phyloP scores from a whole-genome alignment of 129 eudicot species.

The Pseudognaphalium luteoalbum region DNA sequence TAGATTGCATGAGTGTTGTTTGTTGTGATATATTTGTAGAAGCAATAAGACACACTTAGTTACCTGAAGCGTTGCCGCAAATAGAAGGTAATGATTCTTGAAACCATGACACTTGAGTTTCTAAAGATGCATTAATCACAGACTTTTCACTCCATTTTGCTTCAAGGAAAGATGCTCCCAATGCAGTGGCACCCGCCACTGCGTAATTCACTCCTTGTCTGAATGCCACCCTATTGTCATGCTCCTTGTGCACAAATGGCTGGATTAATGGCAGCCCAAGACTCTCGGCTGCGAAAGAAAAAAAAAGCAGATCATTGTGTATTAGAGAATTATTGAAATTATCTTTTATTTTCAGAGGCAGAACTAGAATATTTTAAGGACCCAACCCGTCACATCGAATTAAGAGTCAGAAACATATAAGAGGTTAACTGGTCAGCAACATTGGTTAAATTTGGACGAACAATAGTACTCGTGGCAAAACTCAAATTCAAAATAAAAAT shows the following conservation, averaged over 20 bases:
- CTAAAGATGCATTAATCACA: slow-evolving; percentile 38
- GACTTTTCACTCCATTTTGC: slow-evolving; percentile 25
- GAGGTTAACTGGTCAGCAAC: too few species aligned
- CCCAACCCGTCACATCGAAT: too few species aligned
- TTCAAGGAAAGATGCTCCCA: slow-evolving; percentile 29
- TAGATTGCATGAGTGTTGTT: too few species aligned
- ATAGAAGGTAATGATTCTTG: slow-evolving; percentile 26
- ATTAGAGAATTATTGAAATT: too few species aligned
- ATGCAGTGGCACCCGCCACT: slow-evolving; percentile 40
- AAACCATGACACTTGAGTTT: slow-evolving; percentile 43
- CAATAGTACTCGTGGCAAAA: too few species aligned
- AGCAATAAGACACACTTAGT: neutral
- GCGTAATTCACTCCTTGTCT: slow-evolving; percentile 35
- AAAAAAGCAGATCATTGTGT: too few species aligned
- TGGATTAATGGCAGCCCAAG: slow-evolving; percentile 21
- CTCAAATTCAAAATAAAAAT: too few species aligned
- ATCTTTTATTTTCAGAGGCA: too few species aligned
- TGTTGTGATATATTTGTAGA: neutral
- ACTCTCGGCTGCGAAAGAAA: neutral
- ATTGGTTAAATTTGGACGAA: too few species aligned
- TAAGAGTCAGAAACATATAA: too few species aligned
- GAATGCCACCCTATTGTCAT: neutral
- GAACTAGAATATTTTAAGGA: too few species aligned
- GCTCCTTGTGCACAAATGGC: slow-evolving; percentile 28
- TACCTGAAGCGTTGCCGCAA: slow-evolving; percentile 36